Percentiles rank a stretch among this genome's conserved stretches.
Conservation (phyloP, 345 rosid species). For the Eucalyptus cloeziana region DNA sequence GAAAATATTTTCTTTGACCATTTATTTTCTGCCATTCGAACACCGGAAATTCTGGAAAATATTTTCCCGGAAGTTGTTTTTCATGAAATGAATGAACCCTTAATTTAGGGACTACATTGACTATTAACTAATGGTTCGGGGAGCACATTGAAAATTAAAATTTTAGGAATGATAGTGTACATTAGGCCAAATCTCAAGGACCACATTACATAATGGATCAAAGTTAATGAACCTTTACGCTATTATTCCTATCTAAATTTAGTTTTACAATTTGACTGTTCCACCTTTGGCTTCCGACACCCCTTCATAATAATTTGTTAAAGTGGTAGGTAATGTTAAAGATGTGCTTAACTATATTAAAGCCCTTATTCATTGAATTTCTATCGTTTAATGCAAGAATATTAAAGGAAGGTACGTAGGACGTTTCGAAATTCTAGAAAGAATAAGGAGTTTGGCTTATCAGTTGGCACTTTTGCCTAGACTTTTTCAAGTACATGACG, state of each 20-base stretch:
- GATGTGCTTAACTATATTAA: not conserved
- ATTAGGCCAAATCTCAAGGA: not conserved
- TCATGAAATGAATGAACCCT: too few species aligned
- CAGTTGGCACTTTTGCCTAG: too few species aligned
- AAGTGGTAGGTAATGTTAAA: not conserved
- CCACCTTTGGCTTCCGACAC: not conserved
- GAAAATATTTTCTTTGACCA: too few species aligned
- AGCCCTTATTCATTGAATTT: not conserved
- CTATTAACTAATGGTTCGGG: not conserved
- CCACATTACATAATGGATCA: not conserved
- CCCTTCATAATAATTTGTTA: not conserved
- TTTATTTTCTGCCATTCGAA: accelerated
- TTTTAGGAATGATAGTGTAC: not conserved
- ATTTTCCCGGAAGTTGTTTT: too few species aligned
- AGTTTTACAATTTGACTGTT: too few species aligned
- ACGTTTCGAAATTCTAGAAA: too few species aligned
- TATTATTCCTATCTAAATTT: not conserved
- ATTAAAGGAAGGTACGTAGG: not conserved
- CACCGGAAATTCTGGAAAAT: too few species aligned
- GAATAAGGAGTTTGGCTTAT: too few species aligned
- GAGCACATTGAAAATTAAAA: not conserved
- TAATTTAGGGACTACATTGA: not conserved
- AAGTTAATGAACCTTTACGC: not conserved
- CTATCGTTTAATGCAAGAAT: too few species aligned
- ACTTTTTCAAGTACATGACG: too few species aligned